phyloP scores from a whole-genome alignment of 2,329 filamentous ascomycete genomes.

The Fusarium verrucosum region DNA sequence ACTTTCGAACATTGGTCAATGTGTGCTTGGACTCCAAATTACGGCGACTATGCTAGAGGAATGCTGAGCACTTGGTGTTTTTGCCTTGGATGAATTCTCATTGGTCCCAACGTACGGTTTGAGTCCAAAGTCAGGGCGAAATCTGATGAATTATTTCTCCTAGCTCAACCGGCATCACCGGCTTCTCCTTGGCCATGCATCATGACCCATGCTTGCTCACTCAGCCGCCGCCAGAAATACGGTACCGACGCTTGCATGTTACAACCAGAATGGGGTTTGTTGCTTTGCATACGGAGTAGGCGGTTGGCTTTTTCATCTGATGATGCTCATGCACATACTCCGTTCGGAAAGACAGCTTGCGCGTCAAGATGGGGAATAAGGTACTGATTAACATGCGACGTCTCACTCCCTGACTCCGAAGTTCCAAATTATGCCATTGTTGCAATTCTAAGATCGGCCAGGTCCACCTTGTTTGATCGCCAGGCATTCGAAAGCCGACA shows the following conservation, averaged over 20 bases:
- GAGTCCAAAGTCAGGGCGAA: constrained; percentile 15
- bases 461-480: constrained; percentile 38
- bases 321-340: not conserved
- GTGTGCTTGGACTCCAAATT: constrained; percentile 1
- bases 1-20: not conserved
- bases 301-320: constrained; percentile 1
- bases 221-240: constrained; percentile 23
- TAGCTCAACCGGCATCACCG: constrained; percentile 25
- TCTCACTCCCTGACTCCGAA: constrained; percentile 10
- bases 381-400: constrained; percentile 9
- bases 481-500: constrained; percentile 33
- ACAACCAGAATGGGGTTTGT: constrained; percentile 19
- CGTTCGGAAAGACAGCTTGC: constrained; percentile 17
- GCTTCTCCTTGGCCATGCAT: constrained; percentile 28
- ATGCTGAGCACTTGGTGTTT: constrained; percentile 18
- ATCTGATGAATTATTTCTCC: constrained; percentile 3
- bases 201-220: constrained; percentile 34
- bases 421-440: constrained; percentile 1
- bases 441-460: constrained; percentile 23
- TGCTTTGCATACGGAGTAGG: not conserved
- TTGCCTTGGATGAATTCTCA: not conserved
- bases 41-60: constrained; percentile 14
- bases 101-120: constrained; percentile 12
- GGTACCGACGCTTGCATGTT: constrained; percentile 14
- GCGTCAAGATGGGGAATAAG: constrained; percentile 33